A percentile compares a stretch with the other conserved stretches of the same genome.
Conservation (phyloP, 495 filamentous ascomycete species). For the Xylaria castorea region DNA sequence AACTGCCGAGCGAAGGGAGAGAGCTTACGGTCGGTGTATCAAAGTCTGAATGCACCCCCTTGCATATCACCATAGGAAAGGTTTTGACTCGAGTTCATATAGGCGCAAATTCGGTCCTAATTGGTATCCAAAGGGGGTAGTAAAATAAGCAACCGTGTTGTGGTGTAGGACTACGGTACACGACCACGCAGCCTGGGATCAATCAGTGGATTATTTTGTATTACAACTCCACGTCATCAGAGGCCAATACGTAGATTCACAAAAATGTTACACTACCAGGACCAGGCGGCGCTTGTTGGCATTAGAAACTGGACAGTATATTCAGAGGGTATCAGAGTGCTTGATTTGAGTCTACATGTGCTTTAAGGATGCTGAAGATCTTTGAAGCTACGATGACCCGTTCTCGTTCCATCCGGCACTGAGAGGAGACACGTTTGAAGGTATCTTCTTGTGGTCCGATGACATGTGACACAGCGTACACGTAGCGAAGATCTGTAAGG, state of each 20-base stretch:
- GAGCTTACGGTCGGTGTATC: not conserved
- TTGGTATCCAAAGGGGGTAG: not conserved
- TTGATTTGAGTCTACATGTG: not conserved
- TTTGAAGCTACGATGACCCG: not conserved
- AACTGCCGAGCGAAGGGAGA: not conserved
- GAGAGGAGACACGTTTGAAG: not conserved
- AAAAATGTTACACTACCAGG: not conserved
- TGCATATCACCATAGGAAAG: not conserved
- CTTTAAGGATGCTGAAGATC: not conserved
- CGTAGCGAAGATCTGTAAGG: not conserved
- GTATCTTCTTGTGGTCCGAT: not conserved
- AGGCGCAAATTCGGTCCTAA: not conserved
- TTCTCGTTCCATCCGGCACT: not conserved
- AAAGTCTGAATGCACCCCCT: not conserved
- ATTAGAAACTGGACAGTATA: not conserved
- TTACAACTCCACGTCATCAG: conserved; percentile 1
- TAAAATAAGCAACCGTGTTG: not conserved
- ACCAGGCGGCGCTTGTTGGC: no score
- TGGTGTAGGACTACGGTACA: not conserved
- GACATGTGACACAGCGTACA: not conserved
- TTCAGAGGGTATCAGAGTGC: not conserved
- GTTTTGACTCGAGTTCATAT: not conserved
- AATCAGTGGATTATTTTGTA: not conserved
- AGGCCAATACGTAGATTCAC: not conserved
- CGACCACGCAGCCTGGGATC: not conserved